Evolutionary conservation across 2,329 filamentous ascomycete species (phyloP), one percentile per base, ranked within the genome.

Genomic region (Fusarium sp.): DNA sequence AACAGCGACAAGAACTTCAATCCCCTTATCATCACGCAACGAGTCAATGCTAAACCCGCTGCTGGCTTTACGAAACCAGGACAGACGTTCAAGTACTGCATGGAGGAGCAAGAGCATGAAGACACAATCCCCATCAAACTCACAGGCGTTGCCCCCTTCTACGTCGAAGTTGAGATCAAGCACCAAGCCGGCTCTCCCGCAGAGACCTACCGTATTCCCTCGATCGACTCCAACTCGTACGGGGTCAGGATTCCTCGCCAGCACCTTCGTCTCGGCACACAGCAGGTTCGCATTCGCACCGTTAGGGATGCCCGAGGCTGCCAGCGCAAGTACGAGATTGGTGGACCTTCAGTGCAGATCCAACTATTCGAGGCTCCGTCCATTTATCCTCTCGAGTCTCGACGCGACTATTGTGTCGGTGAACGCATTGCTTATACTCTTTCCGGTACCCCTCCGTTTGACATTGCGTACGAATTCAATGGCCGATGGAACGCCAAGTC

Each of bases 81-180:
- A 13, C 95, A 95, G 75, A 93, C 92, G 1, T 97, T 97, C 81
- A 96, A 95, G 74, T 97, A 94, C 77, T 99, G 95, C 78, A 90
- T 93, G 74, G 88, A 93, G 43, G 92, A 97, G 70, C 85, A 90
- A 46, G 87, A 87, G 50, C 87, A 88, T 29, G 92, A 96, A 70
- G 93, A 99, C 72, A 88, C 86, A 36, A 97, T 99, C 51, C 93
- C 94, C 0, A 90, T 99, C 57, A 88, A 86, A 3, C 83, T 99
- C 15, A 90, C 90, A 57, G 95, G 95, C 35, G 82, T 89, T 13
- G 87, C 94, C 7, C 95, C 95, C 0, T 99, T 99, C 79, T 89
- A 89, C 43, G 81, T 99, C 5, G 95, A 98, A 74, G 85, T 98
- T 24, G 93, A 94, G 71, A 92, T 99, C 77, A 96, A 93, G 78